Base-by-base conservation (phyloP, 148 eudicot species). In the Linanthus parryae region DNA sequence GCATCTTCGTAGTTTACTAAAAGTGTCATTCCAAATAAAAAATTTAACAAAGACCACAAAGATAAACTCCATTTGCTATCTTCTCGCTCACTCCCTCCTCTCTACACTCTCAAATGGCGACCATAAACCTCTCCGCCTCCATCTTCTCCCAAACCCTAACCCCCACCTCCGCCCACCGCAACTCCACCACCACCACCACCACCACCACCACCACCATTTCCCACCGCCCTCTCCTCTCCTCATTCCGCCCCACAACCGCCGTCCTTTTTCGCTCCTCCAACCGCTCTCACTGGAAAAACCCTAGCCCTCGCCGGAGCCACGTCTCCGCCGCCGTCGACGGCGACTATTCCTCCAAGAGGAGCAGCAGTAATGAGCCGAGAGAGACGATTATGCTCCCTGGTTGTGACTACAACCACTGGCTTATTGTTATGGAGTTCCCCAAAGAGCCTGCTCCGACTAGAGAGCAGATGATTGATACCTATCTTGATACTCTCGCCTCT, bases 401-500 rank as follows among this genome's bases (percentile, higher is more conserved):
- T 24, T 91, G 96, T 77, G 96, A 91, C 62, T 91, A 76, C 62
- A 84, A 87, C 7, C 94, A 91, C 59, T 91, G 96, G 96, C 73
- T 91, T n/a, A 81, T 91, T 40, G 89, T 87, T 26, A 87, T 91
- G 96, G 96, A 87, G 78, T 86, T 86, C 37, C 94, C 95, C 28
- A 79, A 91, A 43, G 95, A 86, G 78, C 95, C 88, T 61, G 75
- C 92, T 17, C 97, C 97, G 18, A 63, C 97, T 24, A 68, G 97
- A 25, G 95, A 86, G 37, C 78, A 86, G 40, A 91, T 91, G 95
- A 91, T 91, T 73, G 89, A 91, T 29, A 86, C 95, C 55, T 91
- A 83, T 17, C 81, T 91, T 31, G 26, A 79, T 31, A 86, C 97
- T 25, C 89, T 91, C 37, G 82, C 95, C 3, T 39, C 86, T 44